Base-by-base conservation (phyloP, 148 eudicot genomes). In the Rhododendron molle region DNA sequence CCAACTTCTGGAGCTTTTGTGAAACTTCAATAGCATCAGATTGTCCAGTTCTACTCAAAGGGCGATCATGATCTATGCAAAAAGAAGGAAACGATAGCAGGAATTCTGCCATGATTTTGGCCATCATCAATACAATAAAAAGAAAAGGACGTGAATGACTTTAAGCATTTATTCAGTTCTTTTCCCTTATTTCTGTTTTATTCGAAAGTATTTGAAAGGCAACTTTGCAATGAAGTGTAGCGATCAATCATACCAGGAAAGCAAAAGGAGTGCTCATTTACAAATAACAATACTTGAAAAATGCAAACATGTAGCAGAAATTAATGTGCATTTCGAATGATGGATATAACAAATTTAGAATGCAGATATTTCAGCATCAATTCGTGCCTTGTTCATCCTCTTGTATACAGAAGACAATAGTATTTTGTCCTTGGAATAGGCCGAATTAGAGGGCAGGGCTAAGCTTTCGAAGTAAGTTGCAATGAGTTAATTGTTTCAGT, bases 11-110 rank as follows among this genome's bases (percentile, higher is more conserved):
- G 82, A 96, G 97, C 90, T 91, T 91, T 85, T 83, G 87, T n/a
- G 98, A 88, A 60, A 96, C 90, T 81, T 89, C 86, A 79, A 93
- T 86, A 87, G 98, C 98, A 89, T 94, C 98, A 84, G 89, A 92
- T 90, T 90, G 91, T 85, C 99, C 99, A 86, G 87, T 80, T 90
- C 90, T 91, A 89, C 94, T 96, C 90, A 96, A 87, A 47, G 98
- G 99, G 32, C 96, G 97, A 85, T 96, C 99, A 88, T 96, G 98
- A 90, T 96, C 99, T 96, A 85, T 34, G 72, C 88, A 90, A 85
- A 47, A 34, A 43, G 26, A 67, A 62, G 14, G 67, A 65, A 82
- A 65, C 18, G 16, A 38, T 58, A 76, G 15, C 11, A 40, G 32
- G 38, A 60, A 30, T 71, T 21, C 21, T 23, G 49, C 32, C 30